A percentile compares a stretch with the other conserved stretches of the same genome.
phyloP scores from a whole-genome alignment of 2,329 filamentous ascomycete species.

The Neonectria coccinea region DNA sequence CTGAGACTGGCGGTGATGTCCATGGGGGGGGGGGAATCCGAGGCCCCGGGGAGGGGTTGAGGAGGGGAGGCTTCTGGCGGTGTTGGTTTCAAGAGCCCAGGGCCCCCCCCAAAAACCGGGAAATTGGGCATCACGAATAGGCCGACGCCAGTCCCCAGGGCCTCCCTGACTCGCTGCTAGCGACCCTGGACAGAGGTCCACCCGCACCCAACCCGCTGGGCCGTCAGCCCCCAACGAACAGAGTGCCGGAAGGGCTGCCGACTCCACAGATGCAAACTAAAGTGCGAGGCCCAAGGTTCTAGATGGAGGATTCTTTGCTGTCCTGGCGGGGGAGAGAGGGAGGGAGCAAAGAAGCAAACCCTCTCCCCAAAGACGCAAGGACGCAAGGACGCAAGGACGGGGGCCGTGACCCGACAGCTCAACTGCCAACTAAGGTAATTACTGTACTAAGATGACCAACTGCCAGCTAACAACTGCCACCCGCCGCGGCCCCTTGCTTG shows the following conservation, averaged over 20 bases:
- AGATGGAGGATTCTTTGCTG: not conserved
- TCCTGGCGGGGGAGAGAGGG: no score
- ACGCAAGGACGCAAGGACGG: slow-evolving; percentile 18
- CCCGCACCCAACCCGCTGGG: slow-evolving; percentile 46
- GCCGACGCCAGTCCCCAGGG: slow-evolving; percentile 30
- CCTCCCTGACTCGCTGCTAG: slow-evolving; percentile 41
- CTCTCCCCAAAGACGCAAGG: not conserved
- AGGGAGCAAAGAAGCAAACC: no score
- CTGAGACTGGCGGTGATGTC: slow-evolving; percentile 45
- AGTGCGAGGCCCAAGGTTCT: slow-evolving; percentile 32
- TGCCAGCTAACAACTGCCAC: slow-evolving; percentile 4
- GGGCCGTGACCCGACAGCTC: slow-evolving; percentile 12
- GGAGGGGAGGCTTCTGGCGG: slow-evolving; percentile 24
- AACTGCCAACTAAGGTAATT: not conserved
- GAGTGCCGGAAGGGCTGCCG: slow-evolving; percentile 48
- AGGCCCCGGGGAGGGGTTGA: no score
- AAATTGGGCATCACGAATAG: slow-evolving; percentile 38
- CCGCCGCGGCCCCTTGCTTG: not conserved
- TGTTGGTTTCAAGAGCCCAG: slow-evolving; percentile 41
- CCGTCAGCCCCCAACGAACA: slow-evolving; percentile 44
- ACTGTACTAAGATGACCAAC: no score
- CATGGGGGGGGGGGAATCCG: no score
- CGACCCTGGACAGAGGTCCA: slow-evolving; percentile 38
- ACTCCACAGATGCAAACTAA: slow-evolving; percentile 44
- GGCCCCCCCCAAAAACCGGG: slow-evolving; percentile 19